A percentile compares a stretch with the other conserved stretches of the same genome.
phyloP scores from a whole-genome alignment of 2,329 filamentous ascomycete genomes.

The Colletotrichum tofieldiae region DNA sequence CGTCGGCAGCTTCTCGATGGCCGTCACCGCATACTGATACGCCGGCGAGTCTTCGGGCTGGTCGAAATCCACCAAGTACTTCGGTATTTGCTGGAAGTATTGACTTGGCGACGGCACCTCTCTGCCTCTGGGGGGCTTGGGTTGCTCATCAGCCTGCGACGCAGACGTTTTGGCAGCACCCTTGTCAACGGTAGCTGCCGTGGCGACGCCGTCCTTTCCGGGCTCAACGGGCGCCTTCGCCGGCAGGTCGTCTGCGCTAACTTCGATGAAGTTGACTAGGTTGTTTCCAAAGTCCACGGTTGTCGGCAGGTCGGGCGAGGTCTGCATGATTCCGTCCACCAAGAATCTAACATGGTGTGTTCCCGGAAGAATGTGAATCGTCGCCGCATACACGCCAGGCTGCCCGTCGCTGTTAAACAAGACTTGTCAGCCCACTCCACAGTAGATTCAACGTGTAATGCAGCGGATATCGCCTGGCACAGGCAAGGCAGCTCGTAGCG shows the following conservation, averaged over 20 bases:
- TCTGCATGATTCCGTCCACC: conserved; percentile 93
- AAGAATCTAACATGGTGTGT: conserved; percentile 98
- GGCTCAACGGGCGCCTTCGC: conserved; percentile 51
- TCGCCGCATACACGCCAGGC: conserved; percentile 80
- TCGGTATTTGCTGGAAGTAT: conserved; percentile 84
- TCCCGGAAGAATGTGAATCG: conserved; percentile 88
- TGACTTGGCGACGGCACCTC: conserved; percentile 68
- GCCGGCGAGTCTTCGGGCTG: conserved; percentile 82
- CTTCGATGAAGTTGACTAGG: conserved; percentile 97
- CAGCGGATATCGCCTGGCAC: conserved; percentile 24
- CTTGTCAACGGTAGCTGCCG: conserved; percentile 46
- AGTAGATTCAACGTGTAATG: conserved; percentile 35
- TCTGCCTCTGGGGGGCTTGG: conserved; percentile 67
- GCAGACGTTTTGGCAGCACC: conserved; percentile 51
- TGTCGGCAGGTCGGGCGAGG: conserved; percentile 88
- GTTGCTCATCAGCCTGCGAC: conserved; percentile 59
- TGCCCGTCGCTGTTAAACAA: conserved; percentile 62
- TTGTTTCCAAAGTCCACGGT: conserved; percentile 99
- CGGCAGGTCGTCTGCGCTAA: conserved; percentile 81
- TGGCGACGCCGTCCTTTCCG: conserved; percentile 52
- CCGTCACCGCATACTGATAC: conserved; percentile 82
- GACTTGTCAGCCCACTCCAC: conserved; percentile 9
- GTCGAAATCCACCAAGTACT: conserved; percentile 90
- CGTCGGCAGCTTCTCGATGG: conserved; percentile 84
- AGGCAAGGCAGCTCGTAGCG: not conserved